These are phyloP conservation scores for Fusarium paranaense DNA, from an alignment of 2,329 filamentous ascomycete species.

Conservation along the genomic window DNA sequence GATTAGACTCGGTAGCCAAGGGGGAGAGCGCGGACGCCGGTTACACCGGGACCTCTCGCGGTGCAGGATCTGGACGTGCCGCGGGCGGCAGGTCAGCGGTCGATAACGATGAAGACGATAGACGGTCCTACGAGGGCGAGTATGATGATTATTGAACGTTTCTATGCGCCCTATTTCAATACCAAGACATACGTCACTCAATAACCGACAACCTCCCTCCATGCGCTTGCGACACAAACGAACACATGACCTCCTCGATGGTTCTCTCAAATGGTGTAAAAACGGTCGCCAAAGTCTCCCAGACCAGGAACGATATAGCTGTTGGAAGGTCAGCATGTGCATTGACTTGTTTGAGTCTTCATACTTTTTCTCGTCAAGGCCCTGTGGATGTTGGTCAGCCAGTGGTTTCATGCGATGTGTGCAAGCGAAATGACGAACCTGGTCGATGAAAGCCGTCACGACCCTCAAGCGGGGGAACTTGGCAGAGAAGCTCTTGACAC, in stretches of 20 bases:
- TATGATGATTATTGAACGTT: constrained; percentile 67
- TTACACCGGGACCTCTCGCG: constrained; percentile 45
- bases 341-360: constrained; percentile 11
- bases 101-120: constrained; percentile 64
- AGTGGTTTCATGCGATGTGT: constrained; percentile 12
- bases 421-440: constrained; percentile 57
- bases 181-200: constrained; percentile 32
- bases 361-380: constrained; percentile 98
- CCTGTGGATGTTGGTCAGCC: constrained; percentile 56
- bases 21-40: constrained; percentile 50
- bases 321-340: constrained; percentile 51
- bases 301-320: constrained; percentile 96
- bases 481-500: constrained; percentile 87
- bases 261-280: constrained; percentile 81
- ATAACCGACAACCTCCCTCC: constrained; percentile 20
- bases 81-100: constrained; percentile 41
- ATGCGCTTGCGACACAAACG: constrained; percentile 22
- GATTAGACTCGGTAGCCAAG: constrained; percentile 63
- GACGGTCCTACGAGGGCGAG: constrained; percentile 62
- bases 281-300: constrained; percentile 95
- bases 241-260: constrained; percentile 21
- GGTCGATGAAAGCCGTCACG: constrained; percentile 95
- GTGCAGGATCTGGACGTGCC: constrained; percentile 38
- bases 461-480: constrained; percentile 91
- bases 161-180: constrained; percentile 34